Evolutionary conservation across 2,329 filamentous ascomycete species (phyloP), one percentile per base, ranked within the genome.

Genomic region (Colletotrichum simmondsii): DNA sequence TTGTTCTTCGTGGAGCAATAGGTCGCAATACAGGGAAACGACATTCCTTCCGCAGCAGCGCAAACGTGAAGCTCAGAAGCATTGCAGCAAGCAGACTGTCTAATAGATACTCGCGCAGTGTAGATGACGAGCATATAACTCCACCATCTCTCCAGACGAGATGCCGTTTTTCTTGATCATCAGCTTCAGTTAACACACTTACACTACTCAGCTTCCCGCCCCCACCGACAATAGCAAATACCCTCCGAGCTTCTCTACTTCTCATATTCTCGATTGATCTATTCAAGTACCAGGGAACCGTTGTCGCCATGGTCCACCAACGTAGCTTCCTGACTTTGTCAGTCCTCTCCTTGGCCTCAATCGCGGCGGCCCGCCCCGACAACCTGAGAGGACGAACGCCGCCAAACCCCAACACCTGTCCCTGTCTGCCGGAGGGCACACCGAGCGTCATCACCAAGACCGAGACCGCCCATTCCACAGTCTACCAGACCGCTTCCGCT

Each of bases 271-370:
- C 63, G 24, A 35, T 11, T n/a, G 8, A 28, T 24, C 57, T 37
- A 6, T 37, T 59, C 32, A 10, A 37, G 1, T 30, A 32, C 28
- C n/a, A n/a, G 10, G 11, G 71, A 49, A n/a, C 42, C 10, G 79
- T 78, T 12, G 75, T 81, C 46, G 81, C 78, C 24, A 68, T 63
- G 62, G n/a, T 65, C 22, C 11, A 28, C 8, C 60, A 65, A 52
- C n/a, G 22, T 22, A 65, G 28, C 35, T 42, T 65, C 8, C 26
- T 71, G 61, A 37, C 42, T 46, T 28, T 61, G 19, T 46, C 71
- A 37, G 8, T 73, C n/a, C 28, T 71, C 4, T 70, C 56, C 24
- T 52, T 75, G 22, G 35, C 68, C 16, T 16, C 71, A 4, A 54
- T 70, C 19, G 65, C 58, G 0, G 8, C 19, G 28, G 74, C 60